These are phyloP conservation scores for Podila epigama DNA, from an alignment of 192 early-diverging fungal genomes.

Conservation along the genomic window DNA sequence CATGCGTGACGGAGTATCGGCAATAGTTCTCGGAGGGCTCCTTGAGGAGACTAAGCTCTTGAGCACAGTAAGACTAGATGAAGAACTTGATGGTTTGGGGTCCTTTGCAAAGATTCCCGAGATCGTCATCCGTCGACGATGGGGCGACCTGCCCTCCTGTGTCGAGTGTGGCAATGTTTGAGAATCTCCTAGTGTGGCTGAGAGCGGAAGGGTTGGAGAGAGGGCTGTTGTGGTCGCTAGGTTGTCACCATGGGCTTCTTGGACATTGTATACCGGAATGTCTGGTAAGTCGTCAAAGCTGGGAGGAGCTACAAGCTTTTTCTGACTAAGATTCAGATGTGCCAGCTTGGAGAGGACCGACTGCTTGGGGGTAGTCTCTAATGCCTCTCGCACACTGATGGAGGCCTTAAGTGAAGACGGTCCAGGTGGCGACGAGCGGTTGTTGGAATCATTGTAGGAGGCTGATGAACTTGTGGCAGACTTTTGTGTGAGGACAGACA, in stretches of 20 bases:
- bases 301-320: constrained; percentile 12
- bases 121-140: constrained; percentile 16
- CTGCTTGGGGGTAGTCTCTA: constrained; percentile 4
- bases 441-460: background rate
- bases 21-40: background rate
- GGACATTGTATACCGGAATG: background rate
- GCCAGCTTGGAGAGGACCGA: constrained; percentile 5
- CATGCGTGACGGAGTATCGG: background rate
- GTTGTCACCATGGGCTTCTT: background rate
- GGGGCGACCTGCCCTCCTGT: background rate
- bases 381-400: constrained; percentile 12
- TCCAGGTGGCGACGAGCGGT: background rate
- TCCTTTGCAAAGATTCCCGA: constrained; percentile 25
- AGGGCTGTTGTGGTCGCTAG: background rate
- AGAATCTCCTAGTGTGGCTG: background rate
- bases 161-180: background rate
- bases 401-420: constrained; percentile 7
- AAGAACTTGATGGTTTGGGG: constrained; percentile 5
- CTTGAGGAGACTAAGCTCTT: constrained; percentile 21
- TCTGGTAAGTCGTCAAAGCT: constrained; percentile 12
- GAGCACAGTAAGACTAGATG: background rate
- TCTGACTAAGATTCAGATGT: constrained; percentile 9
- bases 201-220: background rate
- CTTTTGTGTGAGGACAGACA: constrained; percentile 11
- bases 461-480: constrained; percentile 1